Base-by-base conservation (phyloP, 768 basidiomycete genomes). In the Pisolithus orientalis region DNA sequence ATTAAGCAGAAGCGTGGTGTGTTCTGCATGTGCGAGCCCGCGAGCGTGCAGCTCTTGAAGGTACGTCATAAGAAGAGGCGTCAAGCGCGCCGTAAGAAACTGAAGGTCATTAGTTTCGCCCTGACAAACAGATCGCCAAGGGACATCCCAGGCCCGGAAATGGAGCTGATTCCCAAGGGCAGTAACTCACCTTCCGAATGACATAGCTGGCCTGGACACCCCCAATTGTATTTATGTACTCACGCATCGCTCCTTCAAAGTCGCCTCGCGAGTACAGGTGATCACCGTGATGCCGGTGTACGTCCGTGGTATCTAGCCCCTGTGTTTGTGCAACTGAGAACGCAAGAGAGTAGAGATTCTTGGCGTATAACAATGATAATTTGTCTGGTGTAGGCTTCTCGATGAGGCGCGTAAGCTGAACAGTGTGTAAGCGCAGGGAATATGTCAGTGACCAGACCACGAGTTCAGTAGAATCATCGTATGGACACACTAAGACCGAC, bases 41-140 rank as follows among this genome's bases (percentile, higher is more conserved):
- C 85, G 76, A 1, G 89, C 78, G 64, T 99, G 96, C 0, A 99
- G 75, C 65, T 95, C 94, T 78, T 98, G 94, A 0, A 99, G 79
- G 67, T 97, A 99, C 1, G 90, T 90, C 29, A 90, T 94, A 49
- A 99, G 85, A 64, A 94, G 93, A 57, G 94, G 88, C 51, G 97
- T 96, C 2, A 94, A 78, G 63, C 98, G 96, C 0, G 95, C 93
- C 58, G 96, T 96, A 37, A 99, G 82, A 70, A 94, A 98, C 94
- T 97, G 53, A 45, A 60, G 13, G 64, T 44, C 39, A 44, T 40
- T 42, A 52, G 44, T 39, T 25, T 5, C 10, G 9, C 1, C 10
- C 29, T 6, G 32, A 45, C 27, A 21, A n/a, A 7, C 31, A 6
- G 21, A 24, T 21, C 4, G 32, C 51, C 38, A 25, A 11, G 37